phyloP scores from a whole-genome alignment of 78 protist genomes.

The Tieghemostelium lacteum region DNA sequence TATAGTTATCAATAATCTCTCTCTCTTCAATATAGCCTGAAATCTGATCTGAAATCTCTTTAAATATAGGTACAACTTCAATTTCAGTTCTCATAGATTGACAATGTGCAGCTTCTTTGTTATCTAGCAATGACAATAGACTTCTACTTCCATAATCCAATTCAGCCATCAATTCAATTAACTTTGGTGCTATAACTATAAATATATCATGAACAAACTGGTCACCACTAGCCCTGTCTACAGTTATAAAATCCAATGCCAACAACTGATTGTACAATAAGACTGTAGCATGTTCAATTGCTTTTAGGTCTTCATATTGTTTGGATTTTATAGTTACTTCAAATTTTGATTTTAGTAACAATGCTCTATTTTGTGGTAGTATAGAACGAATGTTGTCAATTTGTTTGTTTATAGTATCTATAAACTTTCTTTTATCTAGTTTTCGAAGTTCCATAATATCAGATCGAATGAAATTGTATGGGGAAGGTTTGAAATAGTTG shows the following conservation, averaged over 20 bases:
- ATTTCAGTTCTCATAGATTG: no score
- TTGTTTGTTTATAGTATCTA: no score
- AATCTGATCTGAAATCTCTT: no score
- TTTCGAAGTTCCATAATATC: no score
- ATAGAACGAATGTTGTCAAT: neutral
- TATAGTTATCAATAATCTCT: no score
- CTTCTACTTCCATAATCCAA: neutral
- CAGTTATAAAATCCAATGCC: neutral
- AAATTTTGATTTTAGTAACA: neutral
- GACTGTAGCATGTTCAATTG: neutral
- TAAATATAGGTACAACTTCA: no score
- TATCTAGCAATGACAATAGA: neutral
- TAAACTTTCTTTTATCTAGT: no score
- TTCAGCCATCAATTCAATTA: neutral
- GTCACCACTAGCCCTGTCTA: neutral
- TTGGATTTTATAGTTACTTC: neutral
- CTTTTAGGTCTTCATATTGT: no score
- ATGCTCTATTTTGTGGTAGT: neutral
- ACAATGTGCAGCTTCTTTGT: neutral
- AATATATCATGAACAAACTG: neutral
- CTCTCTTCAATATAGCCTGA: no score
- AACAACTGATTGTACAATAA: neutral
- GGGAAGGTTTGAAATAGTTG: no score
- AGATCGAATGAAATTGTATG: no score
- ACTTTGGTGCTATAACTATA: neutral